These are phyloP conservation scores for Penicillium crustosum DNA, from an alignment of 2,329 filamentous ascomycete genomes.

Conservation along the genomic window DNA sequence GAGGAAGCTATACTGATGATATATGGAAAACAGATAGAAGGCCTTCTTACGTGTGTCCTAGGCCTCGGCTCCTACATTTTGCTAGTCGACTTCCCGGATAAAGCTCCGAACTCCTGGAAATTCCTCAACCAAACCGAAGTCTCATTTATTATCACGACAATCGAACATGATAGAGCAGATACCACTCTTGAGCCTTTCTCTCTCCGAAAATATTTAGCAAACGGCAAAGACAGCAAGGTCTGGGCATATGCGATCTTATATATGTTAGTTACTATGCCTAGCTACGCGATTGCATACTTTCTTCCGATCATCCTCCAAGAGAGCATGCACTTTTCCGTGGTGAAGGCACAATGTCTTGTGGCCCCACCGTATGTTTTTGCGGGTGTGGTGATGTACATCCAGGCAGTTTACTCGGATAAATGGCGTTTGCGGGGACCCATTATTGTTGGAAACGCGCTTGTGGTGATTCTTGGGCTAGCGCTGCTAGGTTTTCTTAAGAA, in stretches of 20 bases:
- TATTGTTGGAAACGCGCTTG: conserved; percentile 62
- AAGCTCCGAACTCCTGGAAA: conserved; percentile 9
- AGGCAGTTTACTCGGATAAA: conserved; percentile 63
- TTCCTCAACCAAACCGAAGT: conserved; percentile 8
- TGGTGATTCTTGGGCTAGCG: conserved; percentile 65
- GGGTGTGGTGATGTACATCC: conserved; percentile 49
- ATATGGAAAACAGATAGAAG: conserved; percentile 1
- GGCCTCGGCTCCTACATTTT: conserved; percentile 60
- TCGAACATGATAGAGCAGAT: conserved; percentile 18
- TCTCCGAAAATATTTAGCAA: conserved; percentile 12
- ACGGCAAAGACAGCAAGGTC: conserved; percentile 16
- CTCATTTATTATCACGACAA: conserved; percentile 10
- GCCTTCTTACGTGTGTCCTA: conserved; percentile 36
- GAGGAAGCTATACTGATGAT: background rate
- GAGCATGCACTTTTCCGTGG: conserved; percentile 15
- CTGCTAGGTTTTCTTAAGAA: conserved; percentile 65
- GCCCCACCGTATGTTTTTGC: conserved; percentile 10
- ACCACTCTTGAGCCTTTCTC: conserved; percentile 12
- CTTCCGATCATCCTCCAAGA: conserved; percentile 19
- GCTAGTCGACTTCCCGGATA: conserved; percentile 47
- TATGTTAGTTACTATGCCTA: conserved; percentile 9
- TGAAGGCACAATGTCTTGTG: conserved; percentile 17
- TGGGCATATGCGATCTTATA: conserved; percentile 15
- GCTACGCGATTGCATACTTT: conserved; percentile 19
- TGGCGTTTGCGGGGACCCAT: conserved; percentile 65